Evolutionary conservation across 1,139 yeast species (phyloP), one percentile per base, ranked within the genome.

Genomic region (Debaryomyces singareniensis): DNA sequence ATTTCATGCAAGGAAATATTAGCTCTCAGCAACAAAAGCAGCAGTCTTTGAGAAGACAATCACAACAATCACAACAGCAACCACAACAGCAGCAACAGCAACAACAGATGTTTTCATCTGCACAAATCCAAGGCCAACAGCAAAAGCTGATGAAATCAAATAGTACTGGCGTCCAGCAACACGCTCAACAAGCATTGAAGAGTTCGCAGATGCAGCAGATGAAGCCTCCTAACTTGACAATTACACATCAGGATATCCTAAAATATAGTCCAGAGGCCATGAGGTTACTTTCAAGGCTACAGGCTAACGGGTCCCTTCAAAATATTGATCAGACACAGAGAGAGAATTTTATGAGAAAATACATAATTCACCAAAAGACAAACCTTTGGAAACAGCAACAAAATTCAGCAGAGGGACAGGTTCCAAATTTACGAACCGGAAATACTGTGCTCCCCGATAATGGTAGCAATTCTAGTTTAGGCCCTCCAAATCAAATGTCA

Each of bases 211-310:
- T 27, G 27, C 36, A 28, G 22, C 40, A 32, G 29, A 31, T 33
- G 27, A 31, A 24, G 22, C 62, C 61, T 1, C 71, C 71, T 3
- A 55, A 54, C 33, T 53, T 63, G 33, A 59, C 51, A 31, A 56
- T 67, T 28, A 61, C 71, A 4, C 60, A 58, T 15, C 69, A 66
- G 30, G 73, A 67, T 36, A 53, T 61, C 29, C 47, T 55, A 37
- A 62, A 61, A 37, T 63, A 65, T 42, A 55, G 61, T 21, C 49
- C 60, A 5, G 71, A 64, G 30, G 73, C 73, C 1, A 51, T 66
- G 60, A 47, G 55, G 10, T 46, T 64, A 23, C 54, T 66, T 32
- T 37, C 50, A 14, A 49, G 64, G 29, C 49, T 67, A 27, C 71
- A 65, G 35, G 61, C 61, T 18, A 61, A 55, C 33, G 61, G 68